Evolutionary conservation across 1,139 yeast genomes (phyloP), one percentile per base, ranked within the genome.

Genomic region (Nadsonia commutata): DNA sequence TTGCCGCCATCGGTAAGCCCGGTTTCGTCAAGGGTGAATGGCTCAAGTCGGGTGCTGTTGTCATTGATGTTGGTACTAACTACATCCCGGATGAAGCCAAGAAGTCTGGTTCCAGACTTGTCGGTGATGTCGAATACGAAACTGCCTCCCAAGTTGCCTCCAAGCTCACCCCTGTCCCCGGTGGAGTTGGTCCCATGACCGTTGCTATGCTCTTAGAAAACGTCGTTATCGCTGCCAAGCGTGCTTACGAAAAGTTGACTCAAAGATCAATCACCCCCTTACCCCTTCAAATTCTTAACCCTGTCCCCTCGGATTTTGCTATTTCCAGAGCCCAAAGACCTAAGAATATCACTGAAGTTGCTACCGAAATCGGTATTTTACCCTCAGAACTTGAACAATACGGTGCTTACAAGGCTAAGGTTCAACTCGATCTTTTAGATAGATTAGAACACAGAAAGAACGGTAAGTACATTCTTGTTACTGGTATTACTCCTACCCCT

Each of bases 101-200:
- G 60, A 84, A 85, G 62, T 73, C 83, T 8, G 98, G 98, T 40
- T 75, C 76, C 56, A 76, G 83, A 58, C 72, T 88, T 66, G 95
- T 85, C 43, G 98, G 98, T 48, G 98, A 90, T 60, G 95, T 88
- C 48, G 95, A 88, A 51, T 88, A 74, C 55, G 80, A 70, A 42
- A 65, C 76, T 18, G 86, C 86, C 42, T 58, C 71, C 42, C 66
- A 72, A 45, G 75, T 72, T 45, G 95, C 94, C 18, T 70, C 80
- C 31, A 71, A 73, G 59, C 74, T 90, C 57, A 90, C 98, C 20
- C 98, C 98, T n/a, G 98, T 90, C 48, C 98, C 98, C 43, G 98
- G 98, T 58, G 98, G 98, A 51, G 98, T 90, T 48, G 98, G 98
- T 40, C 98, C 98, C 53, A 90, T 90, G 97, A 90, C 98, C 9